phyloP scores from a whole-genome alignment of 306 rosid genomes.

The Acmispon strigosus region DNA sequence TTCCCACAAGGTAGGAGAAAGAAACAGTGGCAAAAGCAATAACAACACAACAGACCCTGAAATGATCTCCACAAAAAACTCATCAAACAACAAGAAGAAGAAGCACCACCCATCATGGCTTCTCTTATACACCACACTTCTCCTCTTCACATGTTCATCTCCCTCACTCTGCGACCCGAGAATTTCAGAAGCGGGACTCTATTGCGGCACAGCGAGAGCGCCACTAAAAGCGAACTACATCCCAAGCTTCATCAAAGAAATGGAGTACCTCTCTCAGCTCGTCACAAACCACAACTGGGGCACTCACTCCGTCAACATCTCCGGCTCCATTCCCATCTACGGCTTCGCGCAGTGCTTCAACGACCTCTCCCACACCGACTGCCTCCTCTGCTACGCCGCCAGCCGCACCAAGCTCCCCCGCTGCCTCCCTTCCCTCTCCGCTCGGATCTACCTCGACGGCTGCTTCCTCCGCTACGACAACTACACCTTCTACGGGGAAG shows the following conservation, averaged over 20 bases:
- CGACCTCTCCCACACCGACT: slow-evolving; percentile 70
- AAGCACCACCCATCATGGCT: not conserved
- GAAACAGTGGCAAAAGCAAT: not conserved
- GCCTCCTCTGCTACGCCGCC: slow-evolving; percentile 75
- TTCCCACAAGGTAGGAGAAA: not conserved
- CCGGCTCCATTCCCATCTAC: slow-evolving; percentile 35
- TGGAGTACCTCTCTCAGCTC: slow-evolving; percentile 50
- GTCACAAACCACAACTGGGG: slow-evolving; percentile 36
- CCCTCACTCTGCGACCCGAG: slow-evolving; percentile 49
- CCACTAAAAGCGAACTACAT: slow-evolving; percentile 26
- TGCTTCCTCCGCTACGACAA: slow-evolving; percentile 80
- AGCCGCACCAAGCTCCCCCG: slow-evolving; percentile 70
- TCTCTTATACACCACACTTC: not conserved
- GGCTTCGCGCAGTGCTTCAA: slow-evolving; percentile 64
- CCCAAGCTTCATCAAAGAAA: slow-evolving; percentile 57
- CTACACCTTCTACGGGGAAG: slow-evolving; percentile 52
- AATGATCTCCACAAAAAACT: not conserved
- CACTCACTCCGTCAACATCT: slow-evolving; percentile 32
- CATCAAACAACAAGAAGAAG: not conserved
- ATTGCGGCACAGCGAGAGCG: slow-evolving; percentile 38
- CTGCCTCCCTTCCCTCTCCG: slow-evolving; percentile 69
- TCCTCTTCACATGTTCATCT: slow-evolving; percentile 20
- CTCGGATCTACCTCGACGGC: slow-evolving; percentile 74
- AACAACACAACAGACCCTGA: no score
- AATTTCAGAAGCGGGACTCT: slow-evolving; percentile 37